These are phyloP conservation scores for Nasturtium officinale DNA, from an alignment of 345 rosid species.

Conservation along the genomic window DNA sequence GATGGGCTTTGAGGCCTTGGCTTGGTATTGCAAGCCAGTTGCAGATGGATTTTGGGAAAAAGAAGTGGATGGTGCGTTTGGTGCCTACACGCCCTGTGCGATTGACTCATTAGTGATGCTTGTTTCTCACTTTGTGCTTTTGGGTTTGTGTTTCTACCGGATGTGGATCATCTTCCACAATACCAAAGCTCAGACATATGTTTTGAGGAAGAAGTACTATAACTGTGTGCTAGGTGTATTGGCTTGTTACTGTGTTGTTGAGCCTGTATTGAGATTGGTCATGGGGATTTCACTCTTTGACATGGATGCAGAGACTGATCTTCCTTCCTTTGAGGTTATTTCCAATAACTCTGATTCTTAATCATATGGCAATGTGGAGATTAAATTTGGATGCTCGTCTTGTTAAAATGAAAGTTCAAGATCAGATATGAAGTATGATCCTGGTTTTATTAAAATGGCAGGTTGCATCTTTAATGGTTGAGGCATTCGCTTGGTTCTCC, in stretches of 20 bases:
- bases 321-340: slow-evolving; percentile 84
- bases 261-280: slow-evolving; percentile 74
- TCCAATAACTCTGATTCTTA: not conserved
- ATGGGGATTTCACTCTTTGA: slow-evolving; percentile 66
- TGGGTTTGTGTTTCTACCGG: slow-evolving; percentile 70
- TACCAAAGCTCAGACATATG: slow-evolving; percentile 60
- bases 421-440: not conserved
- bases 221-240: slow-evolving; percentile 60
- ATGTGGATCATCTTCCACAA: slow-evolving; percentile 64
- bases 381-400: too few species aligned
- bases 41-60: slow-evolving; percentile 58
- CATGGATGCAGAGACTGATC: slow-evolving; percentile 54
- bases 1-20: slow-evolving; percentile 69
- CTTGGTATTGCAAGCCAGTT: slow-evolving; percentile 84
- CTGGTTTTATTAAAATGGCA: slow-evolving; percentile 36
- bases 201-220: slow-evolving; percentile 66
- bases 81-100: slow-evolving; percentile 76
- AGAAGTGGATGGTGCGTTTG: slow-evolving; percentile 65
- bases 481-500: slow-evolving; percentile 82
- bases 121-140: slow-evolving; percentile 69
- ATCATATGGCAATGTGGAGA: too few species aligned
- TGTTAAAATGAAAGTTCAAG: not conserved
- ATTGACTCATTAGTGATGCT: slow-evolving; percentile 64
- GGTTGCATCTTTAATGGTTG: slow-evolving; percentile 65
- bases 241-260: slow-evolving; percentile 67